Evolutionary conservation across 2,329 filamentous ascomycete species (phyloP), one percentile per base, ranked within the genome.

Genomic region (Rutstroemia sp.): DNA sequence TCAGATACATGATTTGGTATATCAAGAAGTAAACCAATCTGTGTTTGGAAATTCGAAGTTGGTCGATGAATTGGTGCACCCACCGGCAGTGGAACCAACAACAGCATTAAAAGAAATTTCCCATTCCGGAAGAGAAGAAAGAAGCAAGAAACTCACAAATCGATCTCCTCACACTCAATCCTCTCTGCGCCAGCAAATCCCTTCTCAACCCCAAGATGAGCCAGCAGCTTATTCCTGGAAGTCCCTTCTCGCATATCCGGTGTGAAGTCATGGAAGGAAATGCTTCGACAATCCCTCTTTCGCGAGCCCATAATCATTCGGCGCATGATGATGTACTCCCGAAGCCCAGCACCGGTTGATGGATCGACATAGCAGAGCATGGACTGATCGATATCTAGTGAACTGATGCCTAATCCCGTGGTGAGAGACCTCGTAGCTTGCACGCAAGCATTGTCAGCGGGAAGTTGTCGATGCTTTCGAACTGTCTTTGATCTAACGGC

Each of bases 241-340:
- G 9, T 19, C 9, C 57, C 59, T 1, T 53, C 61, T n/a, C 48
- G 40, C 45, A 64, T 56, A 49, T 64, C 57, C 2, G 62, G 63
- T 6, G 63, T 66, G 10, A 65, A 61, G 57, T 69, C 66, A 54
- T 65, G 61, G 14, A 69, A 65, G 0, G 58, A 56, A 10, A 69
- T 63, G 40, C 60, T 64, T 3, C 50, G 58, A 19, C 62, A 67
- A 23, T 60, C 59, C 10, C 38, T 44, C 56, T 61, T 65, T 10
- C 39, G 46, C 59, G 21, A 21, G 42, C 42, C 42, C 1, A 45
- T 46, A 4, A 63, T 58, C 47, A 57, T 56, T 1, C 62, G 63
- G n/a, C 60, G 59, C 10, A 39, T 27, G 17, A 65, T n/a, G 5
- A 69, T 48, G 48, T 61, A 68, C 36, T 63, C 58, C 46, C 66